Evolutionary conservation across 164 flowering plant species (phyloP), one percentile per base, ranked within the genome.

Genomic region (Santalum album): DNA sequence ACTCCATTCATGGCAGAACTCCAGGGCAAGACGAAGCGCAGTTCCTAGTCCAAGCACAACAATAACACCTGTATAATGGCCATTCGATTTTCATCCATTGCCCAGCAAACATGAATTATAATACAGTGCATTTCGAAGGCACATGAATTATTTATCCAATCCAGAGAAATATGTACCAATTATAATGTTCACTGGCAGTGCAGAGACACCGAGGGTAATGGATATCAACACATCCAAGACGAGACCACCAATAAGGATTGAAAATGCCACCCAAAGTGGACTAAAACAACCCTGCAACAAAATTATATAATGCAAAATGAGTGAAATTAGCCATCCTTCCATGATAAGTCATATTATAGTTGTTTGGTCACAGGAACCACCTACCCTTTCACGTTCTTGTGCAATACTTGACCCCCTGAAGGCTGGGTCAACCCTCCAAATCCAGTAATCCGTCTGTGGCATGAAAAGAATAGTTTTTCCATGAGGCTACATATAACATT

Each of bases 211-310:
- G 44, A 86, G 83, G 15, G 90, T 77, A 50, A 86, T 66, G 11
- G 90, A 83, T 72, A 86, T 81, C 58, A 86, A 64, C 57, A 83
- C 86, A 60, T 86, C 90, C 70, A 86, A 59, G 53, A 86, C 50
- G 18, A 86, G 80, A 32, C 90, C 90, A 40, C 86, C 87, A 15
- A 86, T 71, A 15, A 86, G 87, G 49, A 86, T 82, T 9, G 80
- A 72, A 58, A 86, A 82, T 24, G 90, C 90, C 59, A 83, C 78
- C 90, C 90, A 83, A 35, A 80, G 84, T 16, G 90, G 90, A 61
- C 78, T 78, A 59, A 75, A 72, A 58, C 88, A 77, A 18, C 81
- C 77, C 95, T 83, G 78, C 48, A 34, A 43, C 17, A 65, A 21
- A 12, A 25, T 12, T 7, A 42, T 7, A 7, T 15, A 27, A 39